Base-by-base conservation (phyloP, 768 basidiomycete species). In the Suillus subluteus region DNA sequence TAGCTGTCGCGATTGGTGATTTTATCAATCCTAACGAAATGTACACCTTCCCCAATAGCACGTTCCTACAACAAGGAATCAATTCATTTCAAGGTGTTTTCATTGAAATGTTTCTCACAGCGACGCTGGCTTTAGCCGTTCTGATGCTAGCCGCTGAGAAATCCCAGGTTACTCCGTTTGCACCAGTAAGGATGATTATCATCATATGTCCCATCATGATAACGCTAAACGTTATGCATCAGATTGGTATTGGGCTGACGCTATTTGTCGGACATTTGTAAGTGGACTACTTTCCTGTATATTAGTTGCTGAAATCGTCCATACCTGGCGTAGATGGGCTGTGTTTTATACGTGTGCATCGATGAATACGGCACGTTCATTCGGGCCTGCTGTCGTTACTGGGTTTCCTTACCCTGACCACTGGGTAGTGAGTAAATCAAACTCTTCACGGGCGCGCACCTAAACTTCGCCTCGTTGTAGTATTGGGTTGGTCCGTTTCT, bases 101-200 rank as follows among this genome's bases (percentile, higher is more conserved):
- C 74, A 89, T 91, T 67, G 89, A 91, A 74, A 87, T 89, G 84
- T 90, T 91, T 74, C 84, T 86, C 68, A 90, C 88, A 18, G 80
- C 85, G 16, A 79, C 81, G 21, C 80, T 90, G 46, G 84, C 86
- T 43, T 75, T 89, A 16, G 80, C 89, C 7, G 87, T 90, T 23
- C 83, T 90, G 67, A 90, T 91, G 88, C 74, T 91, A 32, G 90
- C 90, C 7, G 87, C 86, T 21, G 90, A 91, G 75, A 91, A 91
- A 75, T 89, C 89, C 70, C 77, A 79, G 37, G 80, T 81, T 3
- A 91, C 89, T 1, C 86, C 90, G 0, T 88, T 90, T 70, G 89
- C 89, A 30, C 90, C 89, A 18, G 87, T 88, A 67, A 58, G 77
- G 15, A 12, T 38, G 32, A 41, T 50, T 30, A 32, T 30, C 4